Evolutionary conservation across 768 basidiomycete species (phyloP).

Genomic region (Saitozyma podzolica): DNA sequence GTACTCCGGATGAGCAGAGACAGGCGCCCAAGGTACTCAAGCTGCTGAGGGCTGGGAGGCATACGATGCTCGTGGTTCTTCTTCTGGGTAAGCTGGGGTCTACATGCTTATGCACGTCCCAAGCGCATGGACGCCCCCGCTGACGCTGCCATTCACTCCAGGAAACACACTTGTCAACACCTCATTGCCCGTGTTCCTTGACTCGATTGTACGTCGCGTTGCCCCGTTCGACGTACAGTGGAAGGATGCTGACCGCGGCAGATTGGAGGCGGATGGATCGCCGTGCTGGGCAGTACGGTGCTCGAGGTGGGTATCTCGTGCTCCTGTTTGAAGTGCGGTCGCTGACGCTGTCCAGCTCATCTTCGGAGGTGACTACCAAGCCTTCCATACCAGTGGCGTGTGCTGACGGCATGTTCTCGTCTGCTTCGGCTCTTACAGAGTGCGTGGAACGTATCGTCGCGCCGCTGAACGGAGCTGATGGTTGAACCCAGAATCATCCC

Average conservation of each 20-base stretch:
- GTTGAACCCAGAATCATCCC: constrained; percentile 35
- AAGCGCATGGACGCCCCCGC: not conserved
- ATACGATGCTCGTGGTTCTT: constrained; percentile 44
- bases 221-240: not conserved
- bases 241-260: constrained; percentile 4
- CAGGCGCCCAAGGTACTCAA: constrained; percentile 39
- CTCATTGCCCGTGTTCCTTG: constrained; percentile 43
- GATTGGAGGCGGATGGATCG: constrained; percentile 47
- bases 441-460: constrained; percentile 4
- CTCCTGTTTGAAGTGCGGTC: not conserved
- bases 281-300: constrained; percentile 40
- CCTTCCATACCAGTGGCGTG: not conserved
- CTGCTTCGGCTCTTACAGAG: constrained; percentile 10
- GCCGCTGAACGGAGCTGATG: constrained; percentile 6
- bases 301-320: constrained; percentile 28
- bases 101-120: not conserved
- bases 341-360: constrained; percentile 19
- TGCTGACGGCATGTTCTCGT: too few relatives aligned
- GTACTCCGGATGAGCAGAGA: constrained; percentile 30
- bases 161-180: constrained; percentile 46
- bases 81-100: constrained; percentile 29
- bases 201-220: constrained; percentile 31
- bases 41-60: constrained; percentile 34
- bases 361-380: constrained; percentile 29
- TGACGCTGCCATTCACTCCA: constrained; percentile 5